Conservation (phyloP, 148 eudicot genomes). For the Chenopodium suecicum region DNA sequence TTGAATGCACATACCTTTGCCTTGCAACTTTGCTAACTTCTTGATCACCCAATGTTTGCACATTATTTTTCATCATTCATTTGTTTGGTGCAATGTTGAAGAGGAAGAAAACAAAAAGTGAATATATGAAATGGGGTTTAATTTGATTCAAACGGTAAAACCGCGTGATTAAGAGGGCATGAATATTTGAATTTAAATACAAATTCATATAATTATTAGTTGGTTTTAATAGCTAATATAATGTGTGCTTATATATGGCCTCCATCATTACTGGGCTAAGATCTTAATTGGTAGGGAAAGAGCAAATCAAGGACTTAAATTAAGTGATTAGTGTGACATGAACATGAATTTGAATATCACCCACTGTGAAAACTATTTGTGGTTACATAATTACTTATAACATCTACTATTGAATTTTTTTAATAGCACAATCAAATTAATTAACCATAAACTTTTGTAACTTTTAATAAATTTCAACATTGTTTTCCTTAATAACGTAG, state of each 20-base stretch:
- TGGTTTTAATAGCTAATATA: neutral
- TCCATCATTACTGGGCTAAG: neutral
- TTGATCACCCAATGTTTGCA: slow-evolving; percentile 28
- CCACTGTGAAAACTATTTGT: too few relatives aligned
- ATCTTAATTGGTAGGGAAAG: neutral
- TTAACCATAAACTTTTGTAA: too few relatives aligned
- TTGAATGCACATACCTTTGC: slow-evolving; percentile 8
- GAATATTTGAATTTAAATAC: slow-evolving; percentile 22
- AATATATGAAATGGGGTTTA: neutral
- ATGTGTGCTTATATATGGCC: neutral
- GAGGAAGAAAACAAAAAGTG: neutral
- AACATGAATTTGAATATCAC: too few relatives aligned
- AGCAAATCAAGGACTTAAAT: slow-evolving; percentile 17
- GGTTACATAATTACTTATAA: too few relatives aligned
- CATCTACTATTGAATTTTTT: too few relatives aligned
- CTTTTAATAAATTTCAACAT: too few relatives aligned
- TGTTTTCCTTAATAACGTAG: too few relatives aligned
- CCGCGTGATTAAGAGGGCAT: neutral
- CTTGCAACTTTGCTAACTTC: slow-evolving; percentile 24
- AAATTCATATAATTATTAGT: neutral
- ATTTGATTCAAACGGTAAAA: neutral
- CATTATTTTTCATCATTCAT: slow-evolving; percentile 25
- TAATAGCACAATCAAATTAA: too few relatives aligned
- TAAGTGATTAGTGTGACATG: neutral
- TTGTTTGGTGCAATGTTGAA: neutral